These are phyloP conservation scores for Tarenaya hassleriana DNA, from an alignment of 345 rosid species.

Conservation along the genomic window DNA sequence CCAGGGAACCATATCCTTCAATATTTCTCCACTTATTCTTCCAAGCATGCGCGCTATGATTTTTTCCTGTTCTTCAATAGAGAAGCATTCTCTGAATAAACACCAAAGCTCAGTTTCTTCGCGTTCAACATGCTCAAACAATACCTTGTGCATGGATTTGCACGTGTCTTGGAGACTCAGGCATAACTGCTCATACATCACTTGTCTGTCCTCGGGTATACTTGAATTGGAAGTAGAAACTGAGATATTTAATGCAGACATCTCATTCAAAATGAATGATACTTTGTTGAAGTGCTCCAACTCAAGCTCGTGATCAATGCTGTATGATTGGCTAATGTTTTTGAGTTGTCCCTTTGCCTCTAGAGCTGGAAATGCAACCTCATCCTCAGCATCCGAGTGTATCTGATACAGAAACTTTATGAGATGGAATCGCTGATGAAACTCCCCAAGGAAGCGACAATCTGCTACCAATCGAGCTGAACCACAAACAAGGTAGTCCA, in stretches of 20 bases:
- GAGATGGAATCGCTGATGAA: slow-evolving; percentile 47
- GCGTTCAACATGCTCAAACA: slow-evolving; percentile 56
- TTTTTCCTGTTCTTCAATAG: slow-evolving; percentile 67
- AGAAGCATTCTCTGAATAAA: slow-evolving; percentile 49
- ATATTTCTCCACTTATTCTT: slow-evolving; percentile 56
- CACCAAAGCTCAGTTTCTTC: slow-evolving; percentile 83
- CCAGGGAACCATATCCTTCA: slow-evolving; percentile 82
- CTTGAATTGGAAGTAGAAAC: slow-evolving; percentile 26
- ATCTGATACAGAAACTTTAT: slow-evolving; percentile 47
- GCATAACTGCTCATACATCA: slow-evolving; percentile 42
- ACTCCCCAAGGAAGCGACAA: slow-evolving; percentile 42
- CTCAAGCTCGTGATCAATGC: slow-evolving; percentile 65
- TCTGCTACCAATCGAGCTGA: slow-evolving; percentile 50
- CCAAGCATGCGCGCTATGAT: slow-evolving; percentile 63
- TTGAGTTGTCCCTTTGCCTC: slow-evolving; percentile 57
- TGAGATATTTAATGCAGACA: slow-evolving; percentile 34
- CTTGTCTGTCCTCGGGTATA: slow-evolving; percentile 19
- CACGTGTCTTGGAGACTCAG: slow-evolving; percentile 51
- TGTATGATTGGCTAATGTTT: slow-evolving; percentile 57
- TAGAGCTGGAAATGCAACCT: slow-evolving; percentile 74
- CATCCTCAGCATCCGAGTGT: slow-evolving; percentile 74
- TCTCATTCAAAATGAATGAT: slow-evolving; percentile 54
- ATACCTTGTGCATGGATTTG: slow-evolving; percentile 53
- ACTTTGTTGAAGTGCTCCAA: slow-evolving; percentile 42
- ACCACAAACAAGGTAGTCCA: slow-evolving; percentile 56